These are phyloP conservation scores for Candida montana DNA, from an alignment of 805 yeast genomes.

Conservation along the genomic window DNA sequence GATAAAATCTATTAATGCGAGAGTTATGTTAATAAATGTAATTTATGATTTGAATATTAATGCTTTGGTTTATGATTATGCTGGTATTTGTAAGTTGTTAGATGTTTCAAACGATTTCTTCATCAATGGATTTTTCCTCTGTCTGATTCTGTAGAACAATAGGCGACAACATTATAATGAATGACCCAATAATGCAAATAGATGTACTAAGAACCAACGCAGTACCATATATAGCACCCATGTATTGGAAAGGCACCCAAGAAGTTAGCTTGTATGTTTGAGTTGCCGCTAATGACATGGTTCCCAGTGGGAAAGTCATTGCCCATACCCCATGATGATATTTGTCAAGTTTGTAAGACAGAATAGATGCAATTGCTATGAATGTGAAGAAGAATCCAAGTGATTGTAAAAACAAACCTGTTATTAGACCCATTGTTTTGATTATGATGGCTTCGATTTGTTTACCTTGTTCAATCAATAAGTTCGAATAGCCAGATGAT, in stretches of 20 bases:
- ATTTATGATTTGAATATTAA: no score
- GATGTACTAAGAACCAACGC: background rate
- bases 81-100: no score
- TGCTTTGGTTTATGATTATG: no score
- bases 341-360: slow-evolving; percentile 27
- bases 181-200: slow-evolving; percentile 8
- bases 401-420: slow-evolving; percentile 42
- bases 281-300: slow-evolving; percentile 59
- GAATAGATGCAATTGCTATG: slow-evolving; percentile 33
- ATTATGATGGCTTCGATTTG: slow-evolving; percentile 26
- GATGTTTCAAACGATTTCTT: slow-evolving; percentile 1
- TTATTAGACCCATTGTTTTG: slow-evolving; percentile 31
- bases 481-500: slow-evolving; percentile 37
- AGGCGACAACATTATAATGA: slow-evolving; percentile 3
- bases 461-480: slow-evolving; percentile 19
- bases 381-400: slow-evolving; percentile 56
- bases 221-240: slow-evolving; percentile 56
- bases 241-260: slow-evolving; percentile 52
- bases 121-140: background rate
- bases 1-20: no score
- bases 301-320: slow-evolving; percentile 86
- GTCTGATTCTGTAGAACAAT: background rate
- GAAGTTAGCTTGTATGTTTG: slow-evolving; percentile 46
- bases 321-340: slow-evolving; percentile 70
- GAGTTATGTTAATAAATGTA: no score